phyloP scores from a whole-genome alignment of 495 filamentous ascomycete species.

The Penicillium argentinense region DNA sequence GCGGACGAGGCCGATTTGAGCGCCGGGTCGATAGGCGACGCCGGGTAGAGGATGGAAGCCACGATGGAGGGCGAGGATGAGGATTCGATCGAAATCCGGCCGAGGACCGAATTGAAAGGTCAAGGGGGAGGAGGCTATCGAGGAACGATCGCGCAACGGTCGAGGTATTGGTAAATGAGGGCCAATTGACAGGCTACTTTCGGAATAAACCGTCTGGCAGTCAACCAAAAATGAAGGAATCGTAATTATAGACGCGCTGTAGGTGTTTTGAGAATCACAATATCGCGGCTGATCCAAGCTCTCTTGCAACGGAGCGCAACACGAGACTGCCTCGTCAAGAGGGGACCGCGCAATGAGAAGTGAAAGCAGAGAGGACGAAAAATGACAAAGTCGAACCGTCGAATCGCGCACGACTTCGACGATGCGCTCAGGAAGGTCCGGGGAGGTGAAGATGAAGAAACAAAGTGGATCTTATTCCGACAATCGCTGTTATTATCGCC shows the following conservation, averaged over 20 bases:
- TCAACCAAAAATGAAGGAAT: neutral
- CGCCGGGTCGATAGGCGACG: conserved; percentile 58
- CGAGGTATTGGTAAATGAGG: neutral
- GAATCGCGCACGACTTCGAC: neutral
- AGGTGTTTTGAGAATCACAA: neutral
- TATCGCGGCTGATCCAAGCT: neutral
- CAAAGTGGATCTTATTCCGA: conserved; percentile 19
- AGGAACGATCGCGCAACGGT: conserved; percentile 1
- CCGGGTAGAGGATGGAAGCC: conserved; percentile 53
- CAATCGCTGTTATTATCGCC: conserved; percentile 23
- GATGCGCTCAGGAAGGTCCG: neutral
- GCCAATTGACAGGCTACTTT: neutral
- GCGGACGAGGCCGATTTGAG: conserved; percentile 47
- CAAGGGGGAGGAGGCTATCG: conserved; percentile 10
- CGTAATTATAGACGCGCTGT: conserved; percentile 1
- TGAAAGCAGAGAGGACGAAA: neutral
- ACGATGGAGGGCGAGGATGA: conserved; percentile 43
- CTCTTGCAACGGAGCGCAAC: neutral
- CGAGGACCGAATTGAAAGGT: conserved; percentile 36
- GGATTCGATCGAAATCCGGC: conserved; percentile 39
- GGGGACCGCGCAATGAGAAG: neutral
- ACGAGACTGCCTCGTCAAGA: neutral
- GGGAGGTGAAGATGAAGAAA: conserved; percentile 16
- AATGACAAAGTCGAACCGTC: neutral
- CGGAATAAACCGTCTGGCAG: neutral